Base-by-base conservation (phyloP, 768 basidiomycete species). In the Stropharia rugosoannulata region DNA sequence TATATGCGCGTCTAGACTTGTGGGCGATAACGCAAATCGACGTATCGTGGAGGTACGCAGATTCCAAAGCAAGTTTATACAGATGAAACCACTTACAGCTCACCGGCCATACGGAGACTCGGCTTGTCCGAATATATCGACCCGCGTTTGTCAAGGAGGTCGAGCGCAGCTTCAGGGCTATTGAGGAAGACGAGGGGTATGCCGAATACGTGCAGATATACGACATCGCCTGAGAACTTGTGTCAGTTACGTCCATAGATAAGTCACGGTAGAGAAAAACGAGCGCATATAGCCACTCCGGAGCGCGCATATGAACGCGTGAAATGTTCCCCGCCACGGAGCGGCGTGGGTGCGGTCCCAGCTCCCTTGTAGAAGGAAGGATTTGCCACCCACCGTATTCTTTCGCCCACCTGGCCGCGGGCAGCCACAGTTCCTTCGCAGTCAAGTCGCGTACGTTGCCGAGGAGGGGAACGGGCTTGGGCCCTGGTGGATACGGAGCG, bases 121-220 rank as follows among this genome's bases (percentile, higher is more conserved):
- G 87, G 87, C 66, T 86, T 88, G 71, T 90, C 90, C 7, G 89
- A 85, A 67, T 90, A 91, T 27, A 89, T 84, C 8, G 79, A 72
- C 6, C 88, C 86, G 29, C 82, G 80, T 64, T 82, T 86, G 53
- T 91, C 89, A 59, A 93, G 71, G 53, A 93, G 69, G 36, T 90
- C 89, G 38, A 75, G 73, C 0, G 78, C 80, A 0, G 77, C 83
- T 37, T 86, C 78, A 6, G 78, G 76, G 35, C 79, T 80, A 68
- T 84, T 87, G 49, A 90, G 62, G 69, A 91, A 86, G 29, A 90
- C 73, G 35, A 92, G 78, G 1, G 81, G 79, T 57, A 88, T 82
- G 0, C 87, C 86, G 45, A 87, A 75, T 19, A 88, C 69, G 60
- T 85, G 83, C 36, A 90, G 67, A 63, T 87, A 84, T 0, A 84